These are phyloP conservation scores for Xylaria hypoxylon DNA, from an alignment of 2,329 filamentous ascomycete genomes.

Conservation along the genomic window DNA sequence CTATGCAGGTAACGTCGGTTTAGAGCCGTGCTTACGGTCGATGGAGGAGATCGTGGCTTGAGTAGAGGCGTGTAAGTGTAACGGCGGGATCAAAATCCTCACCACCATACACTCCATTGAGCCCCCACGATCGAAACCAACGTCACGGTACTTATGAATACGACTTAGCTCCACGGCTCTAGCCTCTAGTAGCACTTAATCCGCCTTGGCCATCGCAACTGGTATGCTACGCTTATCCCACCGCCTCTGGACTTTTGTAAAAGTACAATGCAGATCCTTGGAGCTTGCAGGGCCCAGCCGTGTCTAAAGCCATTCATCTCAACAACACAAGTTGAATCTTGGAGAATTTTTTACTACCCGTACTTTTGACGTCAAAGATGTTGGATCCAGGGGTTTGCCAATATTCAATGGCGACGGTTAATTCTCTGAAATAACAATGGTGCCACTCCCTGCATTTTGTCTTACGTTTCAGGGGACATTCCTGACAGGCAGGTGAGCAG, in stretches of 20 bases:
- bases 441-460: background rate
- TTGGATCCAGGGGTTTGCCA: background rate
- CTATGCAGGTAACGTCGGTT: conserved; percentile 31
- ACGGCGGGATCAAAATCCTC: conserved; percentile 7
- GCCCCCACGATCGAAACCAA: background rate
- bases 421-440: background rate
- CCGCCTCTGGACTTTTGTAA: conserved; percentile 40
- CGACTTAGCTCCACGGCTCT: conserved; percentile 28
- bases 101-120: conserved; percentile 3
- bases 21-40: background rate
- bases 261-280: conserved; percentile 39
- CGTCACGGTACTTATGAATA: conserved; percentile 19
- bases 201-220: conserved; percentile 9
- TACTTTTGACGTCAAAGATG: conserved; percentile 8
- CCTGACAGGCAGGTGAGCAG: conserved; percentile 5
- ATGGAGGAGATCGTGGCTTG: conserved; percentile 30
- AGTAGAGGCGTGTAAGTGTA: conserved; percentile 18
- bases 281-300: conserved; percentile 26
- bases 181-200: conserved; percentile 23
- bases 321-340: conserved; percentile 21
- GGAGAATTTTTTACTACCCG: background rate
- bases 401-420: background rate
- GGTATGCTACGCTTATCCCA: conserved; percentile 24
- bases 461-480: conserved; percentile 3
- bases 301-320: conserved; percentile 22